A percentile compares a stretch with the other conserved stretches of the same genome.
phyloP scores from a whole-genome alignment of 306 rosid species.

The Trifolium subterraneum region DNA sequence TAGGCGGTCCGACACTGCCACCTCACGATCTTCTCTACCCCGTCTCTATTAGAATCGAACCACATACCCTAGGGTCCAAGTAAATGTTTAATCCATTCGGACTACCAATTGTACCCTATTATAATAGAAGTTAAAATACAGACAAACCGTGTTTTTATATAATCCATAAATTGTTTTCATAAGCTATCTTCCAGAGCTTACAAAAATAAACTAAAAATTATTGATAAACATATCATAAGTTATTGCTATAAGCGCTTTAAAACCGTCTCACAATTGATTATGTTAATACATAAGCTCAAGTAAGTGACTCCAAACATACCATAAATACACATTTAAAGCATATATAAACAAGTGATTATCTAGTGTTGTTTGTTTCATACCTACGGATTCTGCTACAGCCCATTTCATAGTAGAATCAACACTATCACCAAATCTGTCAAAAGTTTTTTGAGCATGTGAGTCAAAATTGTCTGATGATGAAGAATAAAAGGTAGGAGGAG shows the following conservation, averaged over 20 bases:
- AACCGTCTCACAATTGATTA: not conserved
- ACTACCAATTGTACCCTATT: no score
- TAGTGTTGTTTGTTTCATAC: not conserved
- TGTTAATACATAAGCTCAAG: not conserved
- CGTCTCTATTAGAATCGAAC: no score
- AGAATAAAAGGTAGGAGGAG: slow-evolving; percentile 28
- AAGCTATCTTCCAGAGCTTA: not conserved
- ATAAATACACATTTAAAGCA: not conserved
- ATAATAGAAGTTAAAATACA: no score
- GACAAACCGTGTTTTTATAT: no score
- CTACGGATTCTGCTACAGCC: slow-evolving; percentile 33
- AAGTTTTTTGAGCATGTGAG: not conserved
- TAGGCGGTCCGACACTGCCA: no score
- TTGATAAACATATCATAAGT: not conserved
- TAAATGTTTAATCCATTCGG: no score
- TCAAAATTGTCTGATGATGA: slow-evolving; percentile 3
- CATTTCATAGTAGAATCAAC: slow-evolving; percentile 45
- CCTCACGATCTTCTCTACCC: no score
- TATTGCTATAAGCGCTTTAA: not conserved
- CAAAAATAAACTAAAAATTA: not conserved
- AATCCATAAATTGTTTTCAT: not conserved
- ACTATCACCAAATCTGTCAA: slow-evolving; percentile 24
- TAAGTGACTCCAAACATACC: not conserved
- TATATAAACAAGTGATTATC: not conserved
- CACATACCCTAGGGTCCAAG: no score